Evolutionary conservation across 768 basidiomycete genomes (phyloP).

Genomic region (Lentinula boryana): DNA sequence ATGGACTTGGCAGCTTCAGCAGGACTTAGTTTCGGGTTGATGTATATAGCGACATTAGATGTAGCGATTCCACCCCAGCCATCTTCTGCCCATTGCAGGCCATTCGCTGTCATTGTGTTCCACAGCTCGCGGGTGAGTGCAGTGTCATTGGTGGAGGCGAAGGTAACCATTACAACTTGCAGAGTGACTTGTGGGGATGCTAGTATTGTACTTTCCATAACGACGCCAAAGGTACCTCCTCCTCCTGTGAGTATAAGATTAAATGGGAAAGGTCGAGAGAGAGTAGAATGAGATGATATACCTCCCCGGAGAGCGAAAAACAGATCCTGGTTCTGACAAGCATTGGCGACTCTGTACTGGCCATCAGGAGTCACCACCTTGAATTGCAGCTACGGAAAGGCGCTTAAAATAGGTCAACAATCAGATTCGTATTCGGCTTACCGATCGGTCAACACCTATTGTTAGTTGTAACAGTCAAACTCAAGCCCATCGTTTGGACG

Average conservation of each 20-base stretch:
- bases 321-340: slow-evolving; percentile 43
- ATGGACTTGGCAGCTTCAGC: slow-evolving; percentile 34
- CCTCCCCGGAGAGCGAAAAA: slow-evolving; percentile 50
- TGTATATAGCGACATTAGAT: slow-evolving; percentile 24
- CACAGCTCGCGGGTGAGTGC: slow-evolving; percentile 16
- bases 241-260: slow-evolving; percentile 21
- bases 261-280: not conserved
- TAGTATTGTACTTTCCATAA: slow-evolving; percentile 22
- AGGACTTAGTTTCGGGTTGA: slow-evolving; percentile 36
- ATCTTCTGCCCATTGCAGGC: slow-evolving; percentile 19
- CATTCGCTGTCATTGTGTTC: slow-evolving; percentile 16
- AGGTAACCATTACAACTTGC: slow-evolving; percentile 16
- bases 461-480: not conserved
- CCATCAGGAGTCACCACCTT: slow-evolving; percentile 53
- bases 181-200: slow-evolving; percentile 17
- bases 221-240: slow-evolving; percentile 43
- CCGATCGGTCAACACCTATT: slow-evolving; percentile 34
- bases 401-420: not conserved
- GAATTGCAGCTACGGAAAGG: slow-evolving; percentile 32
- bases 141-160: slow-evolving; percentile 10
- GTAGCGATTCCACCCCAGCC: slow-evolving; percentile 17
- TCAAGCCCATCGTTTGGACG: not conserved
- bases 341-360: slow-evolving; percentile 35
- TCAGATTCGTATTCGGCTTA: slow-evolving; percentile 15
- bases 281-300: slow-evolving; percentile 2